Conservation (phyloP, 2,329 filamentous ascomycete species). For the Pseudogymnoascus sp. region DNA sequence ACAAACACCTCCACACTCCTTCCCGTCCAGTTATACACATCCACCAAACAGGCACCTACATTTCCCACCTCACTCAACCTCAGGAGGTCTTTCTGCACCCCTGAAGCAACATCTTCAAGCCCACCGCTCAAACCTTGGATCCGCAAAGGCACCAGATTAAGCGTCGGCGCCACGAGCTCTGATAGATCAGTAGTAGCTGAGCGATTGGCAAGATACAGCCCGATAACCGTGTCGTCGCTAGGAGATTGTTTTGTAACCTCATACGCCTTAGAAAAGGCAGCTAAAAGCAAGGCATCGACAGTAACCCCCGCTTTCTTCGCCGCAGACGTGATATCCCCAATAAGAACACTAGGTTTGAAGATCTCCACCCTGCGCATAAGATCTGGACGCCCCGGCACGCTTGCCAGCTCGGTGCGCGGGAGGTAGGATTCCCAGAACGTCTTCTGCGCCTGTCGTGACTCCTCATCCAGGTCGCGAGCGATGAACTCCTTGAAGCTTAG, state of each 20-base stretch:
- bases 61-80: slow-evolving; percentile 51
- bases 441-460: neutral
- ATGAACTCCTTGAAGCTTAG: slow-evolving; percentile 30
- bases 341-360: slow-evolving; percentile 41
- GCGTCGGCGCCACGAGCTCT: slow-evolving; percentile 58
- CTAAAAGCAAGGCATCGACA: slow-evolving; percentile 70
- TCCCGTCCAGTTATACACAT: slow-evolving; percentile 71
- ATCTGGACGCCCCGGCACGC: slow-evolving; percentile 18
- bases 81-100: slow-evolving; percentile 63
- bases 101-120: slow-evolving; percentile 47
- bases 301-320: slow-evolving; percentile 53
- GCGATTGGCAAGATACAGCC: slow-evolving; percentile 79
- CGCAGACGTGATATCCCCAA: slow-evolving; percentile 35
- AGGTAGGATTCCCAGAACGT: slow-evolving; percentile 46
- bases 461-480: slow-evolving; percentile 23
- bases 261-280: slow-evolving; percentile 52
- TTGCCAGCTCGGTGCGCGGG: slow-evolving; percentile 16
- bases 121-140: slow-evolving; percentile 35
- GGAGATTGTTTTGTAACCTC: neutral
- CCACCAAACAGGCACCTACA: slow-evolving; percentile 57
- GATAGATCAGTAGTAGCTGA: slow-evolving; percentile 45
- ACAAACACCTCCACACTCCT: slow-evolving; percentile 66
- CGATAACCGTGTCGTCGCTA: slow-evolving; percentile 53
- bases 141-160: slow-evolving; percentile 71
- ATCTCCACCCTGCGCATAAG: slow-evolving; percentile 26